Conservation (phyloP, 2,329 filamentous ascomycete genomes). For the Calonectria naviculata region DNA sequence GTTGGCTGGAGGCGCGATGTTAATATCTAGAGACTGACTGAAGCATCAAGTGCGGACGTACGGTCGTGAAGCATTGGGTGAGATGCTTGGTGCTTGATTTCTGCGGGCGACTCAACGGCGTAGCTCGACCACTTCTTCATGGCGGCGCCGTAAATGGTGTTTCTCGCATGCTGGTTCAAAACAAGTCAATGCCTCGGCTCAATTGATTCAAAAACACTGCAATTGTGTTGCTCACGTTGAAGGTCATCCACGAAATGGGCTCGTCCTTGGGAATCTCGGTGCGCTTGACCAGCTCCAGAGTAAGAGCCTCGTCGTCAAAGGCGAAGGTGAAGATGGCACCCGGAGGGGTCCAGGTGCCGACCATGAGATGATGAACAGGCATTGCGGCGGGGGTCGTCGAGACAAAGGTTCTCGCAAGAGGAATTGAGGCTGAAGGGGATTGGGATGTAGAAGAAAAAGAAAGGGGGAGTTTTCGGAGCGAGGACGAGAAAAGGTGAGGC, state of each 20-base stretch:
- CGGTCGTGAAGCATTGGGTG: conserved; percentile 82
- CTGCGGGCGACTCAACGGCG: conserved; percentile 77
- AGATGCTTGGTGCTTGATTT: conserved; percentile 80
- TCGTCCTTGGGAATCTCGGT: conserved; percentile 86
- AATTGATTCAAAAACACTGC: background rate
- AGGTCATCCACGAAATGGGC: conserved; percentile 94
- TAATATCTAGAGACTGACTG: conserved; percentile 2
- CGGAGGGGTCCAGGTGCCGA: conserved; percentile 91
- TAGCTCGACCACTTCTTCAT: conserved; percentile 96
- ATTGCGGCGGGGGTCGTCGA: conserved; percentile 58
- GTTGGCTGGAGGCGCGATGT: conserved; percentile 59
- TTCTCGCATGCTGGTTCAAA: conserved; percentile 75
- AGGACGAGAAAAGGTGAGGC: conserved; percentile 3
- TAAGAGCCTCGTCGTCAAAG: conserved; percentile 85
- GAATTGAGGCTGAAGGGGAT: background rate
- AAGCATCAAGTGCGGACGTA: conserved; percentile 53
- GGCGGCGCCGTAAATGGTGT: conserved; percentile 87
- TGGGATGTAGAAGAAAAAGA: background rate
- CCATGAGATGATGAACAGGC: conserved; percentile 88
- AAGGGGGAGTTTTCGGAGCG: background rate
- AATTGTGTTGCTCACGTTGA: conserved; percentile 70
- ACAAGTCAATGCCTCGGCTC: background rate
- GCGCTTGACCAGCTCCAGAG: conserved; percentile 80
- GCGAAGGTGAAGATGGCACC: conserved; percentile 90
- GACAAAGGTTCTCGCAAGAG: conserved; percentile 21